Evolutionary conservation across 495 filamentous ascomycete species (phyloP), one percentile per base, ranked within the genome.

Genomic region (Penicillium longicatenatum): DNA sequence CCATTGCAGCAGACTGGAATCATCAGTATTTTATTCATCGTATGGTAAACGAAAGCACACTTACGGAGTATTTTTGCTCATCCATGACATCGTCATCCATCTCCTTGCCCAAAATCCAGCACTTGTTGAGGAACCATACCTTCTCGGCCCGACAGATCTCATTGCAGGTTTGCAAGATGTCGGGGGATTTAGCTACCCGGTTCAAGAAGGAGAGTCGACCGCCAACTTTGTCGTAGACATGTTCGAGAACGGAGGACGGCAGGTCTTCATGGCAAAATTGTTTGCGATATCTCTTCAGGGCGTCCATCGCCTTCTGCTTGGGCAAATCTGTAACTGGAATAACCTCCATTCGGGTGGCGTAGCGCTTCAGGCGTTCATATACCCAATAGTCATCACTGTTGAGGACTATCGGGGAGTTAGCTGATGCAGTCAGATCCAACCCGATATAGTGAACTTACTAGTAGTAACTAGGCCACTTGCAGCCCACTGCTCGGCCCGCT

Each of bases 41-140:
- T 22, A 9, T 37, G 12, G n/a, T 46, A 17, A 29, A 29, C 29
- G 1, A 29, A 11, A 48, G 1, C 35, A 12, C 33, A 78, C 86
- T 71, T 72, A 91, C 88, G 30, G 93, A 88, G 75, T 89, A 94
- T 69, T 98, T 98, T 62, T 98, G 94, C 73, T 97, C 88, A 66
- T 98, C 92, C 94, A 98, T 98, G 39, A 97, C 94, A 73, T 98
- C 94, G 75, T 98, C 94, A 63, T 98, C 94, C 93, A 97, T 97
- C 59, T 91, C 90, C 42, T 70, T 76, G 16, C 94, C 94, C 10
- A 98, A 83, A 58, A 98, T 95, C 84, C 93, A 92, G 72, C 92
- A 97, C 61, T 95, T 86, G 73, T 96, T 97, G 44, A 97, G 70
- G 66, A 98, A 89, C 94, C 94, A 98, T 1, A 86, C 91, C 72